Base-by-base conservation (phyloP, 305 asterid species). In the Fraxinus nigra region DNA sequence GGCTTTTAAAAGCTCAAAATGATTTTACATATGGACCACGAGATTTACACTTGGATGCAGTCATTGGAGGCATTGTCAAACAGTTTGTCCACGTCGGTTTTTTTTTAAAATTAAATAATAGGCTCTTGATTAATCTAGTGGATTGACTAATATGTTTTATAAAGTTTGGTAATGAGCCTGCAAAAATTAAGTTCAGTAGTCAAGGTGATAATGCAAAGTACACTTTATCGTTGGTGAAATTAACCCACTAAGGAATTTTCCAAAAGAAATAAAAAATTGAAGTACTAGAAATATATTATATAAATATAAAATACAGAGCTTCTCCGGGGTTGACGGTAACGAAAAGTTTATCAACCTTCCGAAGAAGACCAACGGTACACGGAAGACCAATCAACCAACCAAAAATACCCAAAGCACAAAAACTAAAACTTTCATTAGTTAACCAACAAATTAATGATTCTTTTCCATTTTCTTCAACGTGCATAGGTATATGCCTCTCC, bases 311-410 rank as follows among this genome's bases (percentile, higher is more conserved):
- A 30, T 67, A 28, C 20, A 28, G 18, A 38, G 37, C 72, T 24
- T 59, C 30, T 85, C 95, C 97, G 87, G 79, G 59, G 84, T 85
- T 87, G 80, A 84, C 89, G 95, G 85, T 84, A 84, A 80, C 84
- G 77, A 82, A 84, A 84, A 83, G 86, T 85, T 83, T 81, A 75
- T 86, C 67, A 81, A 87, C 88, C 88, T 86, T 61, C 85, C 87
- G 75, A 77, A 84, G 92, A 86, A 88, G 78, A 84, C 90, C 90
- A 91, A 88, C 87, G 86, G 87, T 82, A 79, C 85, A 87, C 81
- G 93, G 88, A 87, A 89, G 81, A 77, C 88, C 48, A 38, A 38
- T 38, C 86, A 84, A 80, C 76, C 88, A 87, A 73, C 82, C 78
- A 70, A 78, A 70, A 69, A 16, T 40, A 28, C 20, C 59, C 51